These are phyloP conservation scores for Coelastrella sp. DNA, from an alignment of 139 green algal genomes.

Conservation along the genomic window DNA sequence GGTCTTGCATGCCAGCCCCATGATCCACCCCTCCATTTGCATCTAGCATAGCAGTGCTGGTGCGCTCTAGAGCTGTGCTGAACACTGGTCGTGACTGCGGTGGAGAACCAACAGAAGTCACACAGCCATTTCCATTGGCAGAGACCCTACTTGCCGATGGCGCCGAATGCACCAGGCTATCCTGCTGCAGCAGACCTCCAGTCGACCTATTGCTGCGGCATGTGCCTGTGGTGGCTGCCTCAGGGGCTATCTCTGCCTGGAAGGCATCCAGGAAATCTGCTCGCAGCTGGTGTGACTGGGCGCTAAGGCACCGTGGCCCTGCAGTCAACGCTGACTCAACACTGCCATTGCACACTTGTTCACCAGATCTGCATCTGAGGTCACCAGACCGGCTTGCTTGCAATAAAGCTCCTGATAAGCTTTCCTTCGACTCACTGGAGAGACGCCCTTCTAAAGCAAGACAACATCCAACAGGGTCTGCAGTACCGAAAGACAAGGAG, in stretches of 20 bases:
- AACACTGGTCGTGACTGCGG: conserved; percentile 2
- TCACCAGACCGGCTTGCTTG: conserved; percentile 19
- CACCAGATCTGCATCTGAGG: conserved; percentile 21
- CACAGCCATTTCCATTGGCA: not conserved
- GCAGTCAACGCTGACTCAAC: conserved; percentile 10
- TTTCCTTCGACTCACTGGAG: conserved; percentile 14
- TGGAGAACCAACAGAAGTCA: not conserved
- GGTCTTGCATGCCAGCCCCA: conserved; percentile 32
- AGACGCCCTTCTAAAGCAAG: conserved; percentile 37
- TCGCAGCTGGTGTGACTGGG: conserved; percentile 17
- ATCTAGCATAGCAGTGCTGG: conserved; percentile 26
- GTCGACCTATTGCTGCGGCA: not conserved
- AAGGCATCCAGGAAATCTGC: not conserved
- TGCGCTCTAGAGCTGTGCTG: conserved; percentile 20
- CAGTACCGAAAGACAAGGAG: not conserved
- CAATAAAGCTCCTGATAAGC: conserved; percentile 22
- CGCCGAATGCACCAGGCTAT: not conserved
- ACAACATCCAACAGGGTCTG: conserved; percentile 31
- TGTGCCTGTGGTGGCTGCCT: not conserved
- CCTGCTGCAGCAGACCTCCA: conserved; percentile 3
- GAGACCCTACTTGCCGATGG: not conserved
- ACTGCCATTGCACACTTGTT: not conserved
- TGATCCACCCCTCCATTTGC: conserved; percentile 27
- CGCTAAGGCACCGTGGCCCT: not conserved
- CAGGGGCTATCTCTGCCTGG: not conserved